Conservation (phyloP, 2,329 filamentous ascomycete genomes). For the Talaromyces amestolkiae region DNA sequence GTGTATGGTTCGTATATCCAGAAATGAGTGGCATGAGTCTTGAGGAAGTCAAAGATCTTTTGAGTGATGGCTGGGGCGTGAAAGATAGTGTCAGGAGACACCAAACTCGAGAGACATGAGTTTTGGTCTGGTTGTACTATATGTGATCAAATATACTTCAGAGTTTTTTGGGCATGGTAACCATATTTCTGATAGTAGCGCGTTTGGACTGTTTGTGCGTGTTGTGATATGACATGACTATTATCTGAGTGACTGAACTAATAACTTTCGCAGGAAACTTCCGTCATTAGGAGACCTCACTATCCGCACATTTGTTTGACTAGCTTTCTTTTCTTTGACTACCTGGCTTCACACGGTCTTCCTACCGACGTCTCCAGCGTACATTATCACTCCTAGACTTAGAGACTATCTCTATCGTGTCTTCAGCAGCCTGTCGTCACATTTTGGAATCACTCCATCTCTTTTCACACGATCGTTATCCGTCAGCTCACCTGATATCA, state of each 20-base stretch:
- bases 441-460: background rate
- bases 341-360: background rate
- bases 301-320: background rate
- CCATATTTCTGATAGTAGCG: background rate
- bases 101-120: slow-evolving; percentile 18
- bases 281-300: background rate
- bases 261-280: background rate
- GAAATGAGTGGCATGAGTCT: slow-evolving; percentile 79
- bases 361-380: background rate
- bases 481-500: background rate
- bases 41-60: slow-evolving; percentile 72
- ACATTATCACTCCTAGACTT: background rate
- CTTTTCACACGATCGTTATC: background rate
- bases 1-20: slow-evolving; percentile 74
- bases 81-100: slow-evolving; percentile 41
- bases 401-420: background rate
- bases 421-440: background rate
- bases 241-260: background rate
- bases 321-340: background rate
- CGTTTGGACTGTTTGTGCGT: too few relatives aligned
- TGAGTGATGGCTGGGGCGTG: slow-evolving; percentile 73
- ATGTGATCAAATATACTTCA: background rate
- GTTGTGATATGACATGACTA: background rate
- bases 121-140: slow-evolving; percentile 8
- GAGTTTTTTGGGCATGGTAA: background rate